These are phyloP conservation scores for Letharia columbiana DNA, from an alignment of 495 filamentous ascomycete genomes.

Conservation along the genomic window DNA sequence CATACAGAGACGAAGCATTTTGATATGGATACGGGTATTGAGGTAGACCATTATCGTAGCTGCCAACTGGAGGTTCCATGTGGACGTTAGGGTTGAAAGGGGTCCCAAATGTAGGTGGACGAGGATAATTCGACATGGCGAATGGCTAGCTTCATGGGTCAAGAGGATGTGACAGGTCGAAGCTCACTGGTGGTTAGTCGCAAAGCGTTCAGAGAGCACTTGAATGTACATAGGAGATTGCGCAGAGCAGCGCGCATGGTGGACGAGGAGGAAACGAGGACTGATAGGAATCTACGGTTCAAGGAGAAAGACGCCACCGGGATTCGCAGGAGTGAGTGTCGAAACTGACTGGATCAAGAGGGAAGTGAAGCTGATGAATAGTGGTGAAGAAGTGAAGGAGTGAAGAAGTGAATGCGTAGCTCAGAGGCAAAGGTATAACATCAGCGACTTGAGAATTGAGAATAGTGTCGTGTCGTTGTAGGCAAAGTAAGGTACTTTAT, in stretches of 20 bases:
- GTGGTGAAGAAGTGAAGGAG: too few species aligned
- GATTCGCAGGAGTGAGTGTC: neutral
- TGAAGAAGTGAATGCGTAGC: too few species aligned
- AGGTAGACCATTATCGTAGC: slow-evolving; percentile 2
- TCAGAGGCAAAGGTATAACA: neutral
- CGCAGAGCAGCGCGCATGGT: slow-evolving; percentile 8
- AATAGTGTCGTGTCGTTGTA: neutral
- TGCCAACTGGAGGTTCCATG: slow-evolving; percentile 3
- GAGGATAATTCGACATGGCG: slow-evolving; percentile 49
- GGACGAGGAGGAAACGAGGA: neutral
- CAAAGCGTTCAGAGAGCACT: neutral
- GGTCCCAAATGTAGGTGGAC: slow-evolving; percentile 43
- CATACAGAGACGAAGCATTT: slow-evolving; percentile 5
- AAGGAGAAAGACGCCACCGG: neutral
- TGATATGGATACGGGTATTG: slow-evolving; percentile 15
- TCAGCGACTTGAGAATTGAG: neutral
- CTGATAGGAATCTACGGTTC: slow-evolving; percentile 4
- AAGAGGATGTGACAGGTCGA: neutral
- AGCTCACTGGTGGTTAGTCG: slow-evolving; percentile 1
- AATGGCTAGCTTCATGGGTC: neutral
- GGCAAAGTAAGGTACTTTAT: too few species aligned
- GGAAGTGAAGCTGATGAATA: neutral
- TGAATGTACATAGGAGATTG: slow-evolving; percentile 5
- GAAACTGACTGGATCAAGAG: neutral
- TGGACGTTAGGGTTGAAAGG: slow-evolving; percentile 26